Conservation (phyloP, 2,329 filamentous ascomycete genomes). For the Grosmannia clavigera region DNA sequence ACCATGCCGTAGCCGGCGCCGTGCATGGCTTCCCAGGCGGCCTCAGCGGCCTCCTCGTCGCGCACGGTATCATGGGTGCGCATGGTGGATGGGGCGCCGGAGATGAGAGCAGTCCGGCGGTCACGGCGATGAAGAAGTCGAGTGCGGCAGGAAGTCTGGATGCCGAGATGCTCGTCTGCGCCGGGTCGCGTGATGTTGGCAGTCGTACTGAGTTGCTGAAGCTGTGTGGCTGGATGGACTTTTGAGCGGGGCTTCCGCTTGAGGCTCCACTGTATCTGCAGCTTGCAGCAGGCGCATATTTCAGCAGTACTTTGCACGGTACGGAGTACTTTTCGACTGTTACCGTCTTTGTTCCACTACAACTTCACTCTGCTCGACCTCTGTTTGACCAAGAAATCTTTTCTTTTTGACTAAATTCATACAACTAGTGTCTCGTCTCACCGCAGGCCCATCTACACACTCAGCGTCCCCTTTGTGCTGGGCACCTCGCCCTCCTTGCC, state of each 20-base stretch:
- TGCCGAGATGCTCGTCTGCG: not conserved
- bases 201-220: not conserved
- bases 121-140: not conserved
- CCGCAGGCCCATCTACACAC: constrained; percentile 21
- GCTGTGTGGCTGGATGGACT: not conserved
- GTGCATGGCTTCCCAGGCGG: constrained; percentile 57
- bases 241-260: not conserved
- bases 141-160: too few species aligned
- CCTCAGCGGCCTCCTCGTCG: constrained; percentile 54
- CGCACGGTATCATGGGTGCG: constrained; percentile 44
- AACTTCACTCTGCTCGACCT: too few species aligned
- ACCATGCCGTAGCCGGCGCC: constrained; percentile 55
- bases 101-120: not conserved
- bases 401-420: not conserved
- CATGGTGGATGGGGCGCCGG: constrained; percentile 19
- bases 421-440: not conserved
- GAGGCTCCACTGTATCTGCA: not conserved
- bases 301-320: not conserved
- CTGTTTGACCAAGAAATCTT: too few species aligned
- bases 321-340: too few species aligned
- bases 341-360: too few species aligned
- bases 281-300: not conserved
- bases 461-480: constrained; percentile 89
- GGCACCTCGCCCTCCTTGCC: constrained; percentile 86
- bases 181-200: not conserved